phyloP scores from a whole-genome alignment of 345 rosid genomes.

The Turritis glabra region DNA sequence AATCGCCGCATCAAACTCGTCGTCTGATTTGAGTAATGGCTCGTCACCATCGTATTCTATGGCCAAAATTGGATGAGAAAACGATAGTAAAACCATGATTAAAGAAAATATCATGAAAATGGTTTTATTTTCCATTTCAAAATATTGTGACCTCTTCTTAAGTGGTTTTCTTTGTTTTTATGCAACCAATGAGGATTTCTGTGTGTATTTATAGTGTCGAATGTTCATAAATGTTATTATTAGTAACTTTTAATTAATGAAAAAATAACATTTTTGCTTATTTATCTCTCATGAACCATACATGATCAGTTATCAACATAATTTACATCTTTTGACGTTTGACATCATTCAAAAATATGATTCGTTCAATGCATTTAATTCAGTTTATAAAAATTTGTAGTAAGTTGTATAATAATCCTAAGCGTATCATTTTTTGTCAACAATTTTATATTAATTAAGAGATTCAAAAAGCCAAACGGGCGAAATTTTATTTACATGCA shows the following conservation, averaged over 20 bases:
- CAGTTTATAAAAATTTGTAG: neutral
- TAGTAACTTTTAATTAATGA: neutral
- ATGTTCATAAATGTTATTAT: neutral
- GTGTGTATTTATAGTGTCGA: neutral
- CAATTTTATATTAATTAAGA: too few relatives aligned
- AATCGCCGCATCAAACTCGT: neutral
- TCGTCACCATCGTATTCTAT: neutral
- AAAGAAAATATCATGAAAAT: neutral
- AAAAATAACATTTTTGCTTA: neutral
- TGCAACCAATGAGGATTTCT: neutral
- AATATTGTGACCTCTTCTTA: neutral
- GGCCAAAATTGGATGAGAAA: slow-evolving; percentile 6
- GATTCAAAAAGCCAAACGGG: too few relatives aligned
- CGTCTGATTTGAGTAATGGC: neutral
- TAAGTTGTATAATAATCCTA: neutral
- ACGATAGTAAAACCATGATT: neutral
- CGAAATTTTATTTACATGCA: too few relatives aligned
- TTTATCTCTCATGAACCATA: neutral
- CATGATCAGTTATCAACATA: neutral
- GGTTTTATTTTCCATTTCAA: slow-evolving; percentile 13
- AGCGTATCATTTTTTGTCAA: neutral
- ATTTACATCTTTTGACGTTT: neutral
- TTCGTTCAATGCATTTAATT: neutral
- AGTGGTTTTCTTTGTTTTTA: neutral
- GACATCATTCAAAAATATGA: too few relatives aligned